Conservation (phyloP, 2,329 filamentous ascomycete species). For the Helotiales sp. region DNA sequence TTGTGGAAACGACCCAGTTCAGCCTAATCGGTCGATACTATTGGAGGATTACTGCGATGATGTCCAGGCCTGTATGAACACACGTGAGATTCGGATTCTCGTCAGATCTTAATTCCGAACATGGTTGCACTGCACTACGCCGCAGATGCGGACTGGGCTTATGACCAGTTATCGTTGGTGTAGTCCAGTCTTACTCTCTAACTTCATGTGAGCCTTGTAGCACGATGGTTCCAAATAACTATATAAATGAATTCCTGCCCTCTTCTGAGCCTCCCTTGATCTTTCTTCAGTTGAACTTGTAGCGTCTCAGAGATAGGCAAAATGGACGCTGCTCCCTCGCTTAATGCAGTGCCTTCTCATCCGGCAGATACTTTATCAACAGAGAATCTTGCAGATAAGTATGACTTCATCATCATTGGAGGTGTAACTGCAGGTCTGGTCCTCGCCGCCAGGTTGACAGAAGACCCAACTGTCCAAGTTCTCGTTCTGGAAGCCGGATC, state of each 20-base stretch:
- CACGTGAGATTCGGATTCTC: not conserved
- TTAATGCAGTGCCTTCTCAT: not conserved
- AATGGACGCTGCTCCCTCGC: not conserved
- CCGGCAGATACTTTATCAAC: not conserved
- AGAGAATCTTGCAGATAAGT: slow-evolving; percentile 11
- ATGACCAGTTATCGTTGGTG: not conserved
- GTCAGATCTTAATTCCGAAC: not conserved
- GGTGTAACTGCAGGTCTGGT: slow-evolving; percentile 54
- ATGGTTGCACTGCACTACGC: not conserved
- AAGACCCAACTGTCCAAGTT: slow-evolving; percentile 52
- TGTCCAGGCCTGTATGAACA: not conserved
- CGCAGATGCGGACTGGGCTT: not conserved
- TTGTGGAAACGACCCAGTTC: too few species aligned
- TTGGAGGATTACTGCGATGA: too few species aligned
- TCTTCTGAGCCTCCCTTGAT: not conserved
- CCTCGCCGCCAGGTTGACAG: slow-evolving; percentile 56
- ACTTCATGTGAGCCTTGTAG: too few species aligned
- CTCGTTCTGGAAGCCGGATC: slow-evolving; percentile 54
- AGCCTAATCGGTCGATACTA: too few species aligned
- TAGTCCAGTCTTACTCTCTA: too few species aligned
- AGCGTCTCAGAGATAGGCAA: not conserved
- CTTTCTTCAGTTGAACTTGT: not conserved
- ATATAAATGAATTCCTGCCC: not conserved
- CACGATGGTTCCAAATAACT: not conserved
- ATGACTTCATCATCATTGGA: slow-evolving; percentile 17